phyloP scores from a whole-genome alignment of 192 early-diverging fungal genomes.

The Linnemannia exigua region DNA sequence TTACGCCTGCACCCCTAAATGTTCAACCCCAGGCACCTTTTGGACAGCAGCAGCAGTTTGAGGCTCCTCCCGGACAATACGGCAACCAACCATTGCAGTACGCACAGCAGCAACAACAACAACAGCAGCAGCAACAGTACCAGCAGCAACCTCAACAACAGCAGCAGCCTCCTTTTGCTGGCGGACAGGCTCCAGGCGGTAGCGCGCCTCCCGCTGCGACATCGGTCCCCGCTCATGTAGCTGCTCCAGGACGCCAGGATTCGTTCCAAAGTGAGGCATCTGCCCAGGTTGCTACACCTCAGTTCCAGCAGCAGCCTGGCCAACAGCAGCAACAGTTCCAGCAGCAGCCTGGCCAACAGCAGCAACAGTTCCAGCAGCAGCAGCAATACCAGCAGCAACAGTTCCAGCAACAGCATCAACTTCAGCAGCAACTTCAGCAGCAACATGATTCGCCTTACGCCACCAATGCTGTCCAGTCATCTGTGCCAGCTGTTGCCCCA shows the following conservation, averaged over 20 bases:
- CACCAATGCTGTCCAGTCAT: not conserved
- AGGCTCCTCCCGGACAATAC: slow-evolving; percentile 9
- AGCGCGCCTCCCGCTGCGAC: not conserved
- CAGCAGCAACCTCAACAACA: not conserved
- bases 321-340: not conserved
- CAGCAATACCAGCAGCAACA: slow-evolving; percentile 6
- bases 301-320: not conserved
- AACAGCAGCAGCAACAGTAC: not conserved
- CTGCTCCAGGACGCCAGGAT: slow-evolving; percentile 10
- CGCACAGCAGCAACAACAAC: slow-evolving; percentile 8
- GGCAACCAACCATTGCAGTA: slow-evolving; percentile 6
- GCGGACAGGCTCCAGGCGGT: not conserved
- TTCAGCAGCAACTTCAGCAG: slow-evolving; percentile 7
- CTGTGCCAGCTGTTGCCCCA: slow-evolving; percentile 12
- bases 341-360: not conserved
- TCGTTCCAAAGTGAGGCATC: not conserved
- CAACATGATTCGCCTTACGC: slow-evolving; percentile 14
- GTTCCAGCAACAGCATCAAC: not conserved
- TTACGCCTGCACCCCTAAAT: not conserved
- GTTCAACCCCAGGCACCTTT: slow-evolving; percentile 4
- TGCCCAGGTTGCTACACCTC: not conserved
- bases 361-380: not conserved
- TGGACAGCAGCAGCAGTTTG: slow-evolving; percentile 13
- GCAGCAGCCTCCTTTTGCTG: not conserved
- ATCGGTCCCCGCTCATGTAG: not conserved